Base-by-base conservation (phyloP, 1,284 basidiomycete species). In the Rhodotorula sp. region DNA sequence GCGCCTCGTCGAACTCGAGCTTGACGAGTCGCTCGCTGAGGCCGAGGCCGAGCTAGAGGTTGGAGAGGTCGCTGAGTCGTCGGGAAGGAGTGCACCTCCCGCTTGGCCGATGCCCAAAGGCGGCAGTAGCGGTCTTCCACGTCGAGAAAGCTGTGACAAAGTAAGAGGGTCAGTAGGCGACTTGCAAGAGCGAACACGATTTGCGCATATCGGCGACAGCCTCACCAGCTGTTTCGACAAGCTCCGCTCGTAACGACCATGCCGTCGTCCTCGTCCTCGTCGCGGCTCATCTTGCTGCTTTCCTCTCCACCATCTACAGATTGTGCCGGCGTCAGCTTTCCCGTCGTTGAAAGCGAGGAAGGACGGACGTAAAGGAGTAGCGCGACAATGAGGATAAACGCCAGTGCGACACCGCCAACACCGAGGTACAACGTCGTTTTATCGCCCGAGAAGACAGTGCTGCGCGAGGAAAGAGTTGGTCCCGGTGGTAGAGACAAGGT, bases 381-480 rank as follows among this genome's bases (percentile, higher is more conserved):
- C 2, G 59, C 53, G 48, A 65, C 6, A 4, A 48, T 55, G 27
- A 70, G 20, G 29, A 70, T 34, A 15, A 70, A 6, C 6, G 69
- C 60, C 29, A 70, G 39, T 0, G 57, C 51, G 24, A 70, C 32
- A 5, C 56, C 64, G 27, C 64, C 65, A 24, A 70, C 22, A 7
- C 61, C 69, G 24, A 70, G 24, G 30, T 67, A 70, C 8, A 70
- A 32, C 3, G 27, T 32, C 36, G 48, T 67, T 11, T 59, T 53
- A 52, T 60, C 59, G 32, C 24, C 17, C 13, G 24, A 29, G 39
- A 44, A 8, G 52, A 20, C 7, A 4, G 53, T 13, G 15, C 4
- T 24, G 4, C 30, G 5, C 4, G 27, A 10, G 24, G 30, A 59
- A 44, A n/a, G 22, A 27, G 20, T 44, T n/a, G n/a, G n/a, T n/a